Conservation (phyloP, 805 yeast genomes). For the Candida germanica region DNA sequence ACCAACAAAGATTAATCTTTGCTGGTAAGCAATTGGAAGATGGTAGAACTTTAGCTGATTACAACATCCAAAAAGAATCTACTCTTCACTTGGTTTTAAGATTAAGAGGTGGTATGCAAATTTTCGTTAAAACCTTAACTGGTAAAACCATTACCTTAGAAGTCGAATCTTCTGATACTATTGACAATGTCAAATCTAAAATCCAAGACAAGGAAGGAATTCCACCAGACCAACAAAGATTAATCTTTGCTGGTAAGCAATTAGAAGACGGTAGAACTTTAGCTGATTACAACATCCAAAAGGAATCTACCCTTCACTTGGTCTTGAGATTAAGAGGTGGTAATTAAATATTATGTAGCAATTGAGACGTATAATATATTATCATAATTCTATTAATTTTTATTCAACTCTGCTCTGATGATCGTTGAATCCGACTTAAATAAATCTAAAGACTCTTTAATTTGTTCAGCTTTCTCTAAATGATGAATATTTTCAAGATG, state of each 20-base stretch:
- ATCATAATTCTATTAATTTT: slow-evolving; percentile 3
- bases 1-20: slow-evolving; percentile 94
- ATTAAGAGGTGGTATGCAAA: slow-evolving; percentile 87
- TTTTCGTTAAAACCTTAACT: slow-evolving; percentile 33
- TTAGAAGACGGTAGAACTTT: slow-evolving; percentile 94
- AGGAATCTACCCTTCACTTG: slow-evolving; percentile 93
- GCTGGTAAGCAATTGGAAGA: slow-evolving; percentile 98
- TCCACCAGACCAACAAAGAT: slow-evolving; percentile 97
- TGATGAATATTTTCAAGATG: slow-evolving; percentile 15
- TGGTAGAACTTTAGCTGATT: slow-evolving; percentile 94
- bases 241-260: slow-evolving; percentile 96
- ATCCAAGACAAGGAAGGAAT: slow-evolving; percentile 97
- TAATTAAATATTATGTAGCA: slow-evolving; percentile 16
- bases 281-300: slow-evolving; percentile 96
- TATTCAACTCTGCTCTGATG: slow-evolving; percentile 33
- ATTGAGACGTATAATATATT: slow-evolving; percentile 1
- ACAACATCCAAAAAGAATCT: slow-evolving; percentile 98
- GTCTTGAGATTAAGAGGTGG: slow-evolving; percentile 98
- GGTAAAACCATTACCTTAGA: slow-evolving; percentile 73
- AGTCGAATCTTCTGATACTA: slow-evolving; percentile 96
- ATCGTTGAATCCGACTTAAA: slow-evolving; percentile 41
- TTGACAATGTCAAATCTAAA: slow-evolving; percentile 94
- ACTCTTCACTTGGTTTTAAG: slow-evolving; percentile 94
- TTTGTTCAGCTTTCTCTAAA: slow-evolving; percentile 10
- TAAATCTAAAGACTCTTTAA: slow-evolving; percentile 14